Evolutionary conservation across 129 eudicot genomes (phyloP), one percentile per base, ranked within the genome.

Genomic region (Saussurea involucrata): DNA sequence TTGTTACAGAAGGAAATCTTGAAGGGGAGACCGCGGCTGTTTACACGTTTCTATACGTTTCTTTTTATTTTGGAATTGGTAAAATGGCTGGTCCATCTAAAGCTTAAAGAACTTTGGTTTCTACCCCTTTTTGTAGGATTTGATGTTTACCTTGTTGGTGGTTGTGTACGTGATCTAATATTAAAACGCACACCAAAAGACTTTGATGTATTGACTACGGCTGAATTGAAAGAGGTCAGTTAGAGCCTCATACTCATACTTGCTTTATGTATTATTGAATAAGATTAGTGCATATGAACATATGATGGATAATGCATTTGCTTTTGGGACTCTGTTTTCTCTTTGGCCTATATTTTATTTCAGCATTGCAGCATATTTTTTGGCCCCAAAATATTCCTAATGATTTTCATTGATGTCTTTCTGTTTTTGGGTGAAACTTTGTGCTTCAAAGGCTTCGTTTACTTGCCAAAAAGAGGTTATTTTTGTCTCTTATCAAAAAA

Each of bases 121-220:
- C 20, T 66, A n/a, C 18, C 18, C 21, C 55, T 21, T 73, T 69
- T 58, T 63, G 71, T 71, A 92, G 97, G 97, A 68, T 89, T 80
- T 87, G 92, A 89, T 77, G 97, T 81, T 76, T 92, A 92, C 83
- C 96, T 92, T 78, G 97, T 92, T 63, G 97, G 97, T 55, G 97
- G 97, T 36, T 92, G 97, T 84, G 97, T 89, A 55, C 91, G 97
- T 25, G 97, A 89, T 80, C 88, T 92, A 11, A 86, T 92, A 36
- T 85, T 89, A 37, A 87, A 86, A 67, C 90, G 89, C 69, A 77
- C 87, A 37, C 97, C 97, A 24, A 92, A 92, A 80, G 97, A 92
- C 82, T 92, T 89, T 69, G 97, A 92, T 71, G 82, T 92, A 22
- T 49, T 92, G 78, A 89, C 97, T 69, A 82, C 97, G 70, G 97